Evolutionary conservation across 495 filamentous ascomycete genomes (phyloP).

Genomic region (Aspergillus sparsus): DNA sequence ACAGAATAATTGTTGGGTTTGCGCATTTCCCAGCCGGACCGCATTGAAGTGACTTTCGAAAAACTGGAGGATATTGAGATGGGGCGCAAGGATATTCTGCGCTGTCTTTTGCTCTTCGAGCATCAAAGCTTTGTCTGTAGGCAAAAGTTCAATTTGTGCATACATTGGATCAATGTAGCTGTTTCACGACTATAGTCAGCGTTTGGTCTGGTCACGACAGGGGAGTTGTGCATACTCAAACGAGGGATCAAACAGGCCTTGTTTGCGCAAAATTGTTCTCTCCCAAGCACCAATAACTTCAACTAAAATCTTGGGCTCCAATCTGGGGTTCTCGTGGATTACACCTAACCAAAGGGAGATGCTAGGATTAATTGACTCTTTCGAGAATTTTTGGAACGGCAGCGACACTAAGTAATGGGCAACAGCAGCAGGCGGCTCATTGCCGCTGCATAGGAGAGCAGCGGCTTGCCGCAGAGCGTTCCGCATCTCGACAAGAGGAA

Average conservation of each 20-base stretch:
- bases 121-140: slow-evolving; percentile 78
- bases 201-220: slow-evolving; percentile 4
- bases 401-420: slow-evolving; percentile 84
- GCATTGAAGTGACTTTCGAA: slow-evolving; percentile 93
- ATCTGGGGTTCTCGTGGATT: slow-evolving; percentile 90
- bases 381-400: slow-evolving; percentile 89
- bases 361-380: slow-evolving; percentile 92
- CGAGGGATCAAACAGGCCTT: slow-evolving; percentile 76
- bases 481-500: slow-evolving; percentile 73
- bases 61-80: slow-evolving; percentile 83
- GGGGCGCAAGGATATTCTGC: slow-evolving; percentile 79
- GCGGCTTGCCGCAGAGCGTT: slow-evolving; percentile 81
- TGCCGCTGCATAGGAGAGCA: slow-evolving; percentile 74
- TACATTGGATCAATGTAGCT: slow-evolving; percentile 89
- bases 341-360: slow-evolving; percentile 95
- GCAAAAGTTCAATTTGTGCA: slow-evolving; percentile 86
- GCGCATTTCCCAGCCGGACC: slow-evolving; percentile 73
- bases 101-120: slow-evolving; percentile 72
- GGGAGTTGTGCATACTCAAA: slow-evolving; percentile 54
- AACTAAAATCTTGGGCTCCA: slow-evolving; percentile 78
- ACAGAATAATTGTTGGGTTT: slow-evolving; percentile 77
- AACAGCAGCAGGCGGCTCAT: slow-evolving; percentile 70
- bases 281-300: slow-evolving; percentile 90
- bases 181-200: slow-evolving; percentile 12
- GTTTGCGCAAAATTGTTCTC: slow-evolving; percentile 66